Percentiles rank a stretch among this genome's conserved stretches.
These are phyloP conservation scores for Plasmodium blacklocki DNA, from an alignment of 169 alveolate genomes.

Conservation along the genomic window DNA sequence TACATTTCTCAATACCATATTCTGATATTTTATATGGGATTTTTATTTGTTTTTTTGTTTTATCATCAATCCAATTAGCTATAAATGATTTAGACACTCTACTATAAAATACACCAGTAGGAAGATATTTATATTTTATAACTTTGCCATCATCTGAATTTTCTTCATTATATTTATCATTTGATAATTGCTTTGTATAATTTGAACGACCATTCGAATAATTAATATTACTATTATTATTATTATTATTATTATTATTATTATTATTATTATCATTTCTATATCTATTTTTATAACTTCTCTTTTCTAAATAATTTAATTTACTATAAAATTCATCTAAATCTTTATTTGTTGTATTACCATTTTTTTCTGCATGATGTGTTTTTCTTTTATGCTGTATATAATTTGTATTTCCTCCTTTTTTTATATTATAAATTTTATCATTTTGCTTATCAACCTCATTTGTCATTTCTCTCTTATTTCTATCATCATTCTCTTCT, in stretches of 20 bases:
- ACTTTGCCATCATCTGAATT: conserved; percentile 21
- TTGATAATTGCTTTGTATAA: not conserved
- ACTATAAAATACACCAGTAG: conserved; percentile 73
- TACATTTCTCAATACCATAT: conserved; percentile 68
- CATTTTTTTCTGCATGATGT: not conserved
- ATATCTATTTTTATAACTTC: conserved; percentile 47
- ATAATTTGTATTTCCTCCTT: not conserved
- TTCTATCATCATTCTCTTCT: conserved; percentile 7
- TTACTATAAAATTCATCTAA: conserved; percentile 35
- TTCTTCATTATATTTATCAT: conserved; percentile 11
- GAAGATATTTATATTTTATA: conserved; percentile 58
- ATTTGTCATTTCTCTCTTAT: not conserved
- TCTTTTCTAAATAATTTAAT: conserved; percentile 59
- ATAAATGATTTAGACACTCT: conserved; percentile 67
- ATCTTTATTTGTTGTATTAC: conserved; percentile 4
- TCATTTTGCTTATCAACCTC: not conserved
- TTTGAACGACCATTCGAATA: not conserved
- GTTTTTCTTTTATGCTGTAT: conserved; percentile 2
- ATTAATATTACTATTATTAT: conserved; percentile 6
- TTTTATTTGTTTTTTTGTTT: conserved; percentile 68
- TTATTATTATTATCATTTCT: not conserved
- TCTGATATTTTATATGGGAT: conserved; percentile 74
- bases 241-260: not conserved
- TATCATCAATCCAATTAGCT: conserved; percentile 74
- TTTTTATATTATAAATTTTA: not conserved